Evolutionary conservation across 768 basidiomycete species (phyloP).

Genomic region (Exidia glandulosa): DNA sequence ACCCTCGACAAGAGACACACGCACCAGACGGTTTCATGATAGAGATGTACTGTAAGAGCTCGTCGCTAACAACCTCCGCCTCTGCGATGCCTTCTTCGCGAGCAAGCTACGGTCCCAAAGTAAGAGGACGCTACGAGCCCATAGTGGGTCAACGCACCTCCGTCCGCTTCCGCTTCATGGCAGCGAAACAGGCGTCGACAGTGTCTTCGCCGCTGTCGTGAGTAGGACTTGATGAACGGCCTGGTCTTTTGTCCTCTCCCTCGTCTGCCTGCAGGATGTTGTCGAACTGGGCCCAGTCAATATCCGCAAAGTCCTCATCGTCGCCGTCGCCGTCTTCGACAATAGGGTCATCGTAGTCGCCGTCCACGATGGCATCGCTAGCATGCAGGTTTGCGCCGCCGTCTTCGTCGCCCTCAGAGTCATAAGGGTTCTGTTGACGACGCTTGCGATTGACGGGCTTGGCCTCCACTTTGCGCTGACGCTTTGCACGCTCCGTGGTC

Average conservation of each 20-base stretch:
- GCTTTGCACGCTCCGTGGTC: constrained; percentile 8
- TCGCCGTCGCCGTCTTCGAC: constrained; percentile 38
- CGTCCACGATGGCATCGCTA: constrained; percentile 4
- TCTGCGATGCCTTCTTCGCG: background rate
- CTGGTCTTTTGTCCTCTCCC: background rate
- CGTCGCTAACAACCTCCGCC: background rate
- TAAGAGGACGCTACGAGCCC: background rate
- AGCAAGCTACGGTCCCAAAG: background rate
- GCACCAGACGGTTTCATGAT: background rate
- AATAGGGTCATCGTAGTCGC: constrained; percentile 19
- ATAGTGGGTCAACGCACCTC: background rate
- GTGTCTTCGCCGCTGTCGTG: background rate
- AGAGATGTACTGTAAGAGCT: background rate
- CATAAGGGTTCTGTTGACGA: background rate
- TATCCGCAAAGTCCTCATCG: constrained; percentile 78
- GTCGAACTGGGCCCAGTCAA: constrained; percentile 22
- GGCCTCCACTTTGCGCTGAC: constrained; percentile 3
- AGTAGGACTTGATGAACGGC: background rate
- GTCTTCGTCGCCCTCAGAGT: background rate
- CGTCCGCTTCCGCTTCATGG: background rate
- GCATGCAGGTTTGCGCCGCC: background rate
- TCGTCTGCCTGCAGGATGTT: background rate
- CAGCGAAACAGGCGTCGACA: no score
- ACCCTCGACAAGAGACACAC: background rate
- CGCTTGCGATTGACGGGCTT: background rate